phyloP scores from a whole-genome alignment of 2,329 filamentous ascomycete species.

The Colletotrichum graminicola region DNA sequence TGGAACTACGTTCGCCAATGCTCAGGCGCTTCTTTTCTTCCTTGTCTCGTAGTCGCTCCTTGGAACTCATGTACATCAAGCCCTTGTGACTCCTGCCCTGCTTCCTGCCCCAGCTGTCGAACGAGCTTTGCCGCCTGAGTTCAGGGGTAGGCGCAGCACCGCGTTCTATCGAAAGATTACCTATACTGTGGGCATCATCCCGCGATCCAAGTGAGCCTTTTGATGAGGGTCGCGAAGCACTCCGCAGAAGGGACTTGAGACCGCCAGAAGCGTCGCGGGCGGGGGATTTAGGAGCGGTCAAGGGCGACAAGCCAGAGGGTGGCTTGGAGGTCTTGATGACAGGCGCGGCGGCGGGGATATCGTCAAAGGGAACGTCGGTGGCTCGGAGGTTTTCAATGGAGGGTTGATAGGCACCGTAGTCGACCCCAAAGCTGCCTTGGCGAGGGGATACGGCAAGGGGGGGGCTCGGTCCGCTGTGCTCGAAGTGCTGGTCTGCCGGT shows the following conservation, averaged over 20 bases:
- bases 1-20: conserved; percentile 55
- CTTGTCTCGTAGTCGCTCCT: conserved; percentile 73
- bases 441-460: conserved; percentile 56
- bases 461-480: conserved; percentile 59
- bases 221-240: conserved; percentile 70
- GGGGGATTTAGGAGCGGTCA: conserved; percentile 73
- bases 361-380: conserved; percentile 65
- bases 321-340: conserved; percentile 86
- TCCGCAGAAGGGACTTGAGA: conserved; percentile 71
- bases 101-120: conserved; percentile 74
- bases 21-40: conserved; percentile 73
- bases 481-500: conserved; percentile 78
- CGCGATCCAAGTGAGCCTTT: conserved; percentile 66
- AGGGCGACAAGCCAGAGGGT: conserved; percentile 78
- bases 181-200: conserved; percentile 72
- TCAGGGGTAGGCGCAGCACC: conserved; percentile 57
- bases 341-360: conserved; percentile 74
- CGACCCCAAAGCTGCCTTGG: conserved; percentile 74
- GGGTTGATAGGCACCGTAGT: conserved; percentile 75
- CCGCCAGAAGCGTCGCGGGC: conserved; percentile 62
- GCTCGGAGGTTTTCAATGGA: conserved; percentile 63
- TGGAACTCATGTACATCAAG: conserved; percentile 80
- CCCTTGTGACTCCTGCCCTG: conserved; percentile 66
- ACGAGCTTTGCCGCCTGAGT: conserved; percentile 64
- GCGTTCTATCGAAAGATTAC: conserved; percentile 73